Base-by-base conservation (phyloP, 1,139 yeast genomes). In the Candida pseudoviswanathii region DNA sequence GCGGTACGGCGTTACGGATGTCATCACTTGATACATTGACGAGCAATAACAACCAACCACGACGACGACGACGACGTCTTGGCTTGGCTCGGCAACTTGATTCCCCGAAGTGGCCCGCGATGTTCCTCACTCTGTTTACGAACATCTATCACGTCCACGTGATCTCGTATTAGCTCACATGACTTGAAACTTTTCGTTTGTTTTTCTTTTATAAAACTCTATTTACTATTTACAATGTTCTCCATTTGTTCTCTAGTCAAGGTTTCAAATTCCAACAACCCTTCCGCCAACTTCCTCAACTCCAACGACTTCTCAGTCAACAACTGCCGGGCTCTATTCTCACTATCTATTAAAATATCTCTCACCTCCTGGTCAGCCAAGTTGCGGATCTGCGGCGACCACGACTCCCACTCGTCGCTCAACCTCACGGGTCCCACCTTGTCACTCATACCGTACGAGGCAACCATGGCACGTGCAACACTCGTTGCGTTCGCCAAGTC, bases 381-480 rank as follows among this genome's bases (percentile, higher is more conserved):
- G 63, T 90, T 95, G 55, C 96, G 80, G 46, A 96, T 81, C 56
- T 84, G 82, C 9, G 92, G 89, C 1, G 97, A 89, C 99, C 98
- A 94, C 49, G 88, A 82, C 58, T 85, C 91, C 97, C 97, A 92
- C 64, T 87, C 85, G 61, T 90, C 94, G 50, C 92, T 81, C 45
- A 94, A 77, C 62, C 84, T 84, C 34, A 94, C 90, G 5, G 99
- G 99, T 1, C 99, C 99, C 54, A 94, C 89, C 51, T 80, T 82
- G 49, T 89, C 94, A 58, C 96, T 86, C 99, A 95, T 94, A 61
- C 99, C 99, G 64, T 89, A 94, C 44, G 91, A 85, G 1, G 96
- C 90, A 41, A 94, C 97, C 98, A 94, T 94, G 22, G 96, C 96
- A 61, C 97, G 80, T 1, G 99, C 99, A 48, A 91, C 94, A 52